Conservation (phyloP, 2,329 filamentous ascomycete genomes). For the Hypoxylon sp. region DNA sequence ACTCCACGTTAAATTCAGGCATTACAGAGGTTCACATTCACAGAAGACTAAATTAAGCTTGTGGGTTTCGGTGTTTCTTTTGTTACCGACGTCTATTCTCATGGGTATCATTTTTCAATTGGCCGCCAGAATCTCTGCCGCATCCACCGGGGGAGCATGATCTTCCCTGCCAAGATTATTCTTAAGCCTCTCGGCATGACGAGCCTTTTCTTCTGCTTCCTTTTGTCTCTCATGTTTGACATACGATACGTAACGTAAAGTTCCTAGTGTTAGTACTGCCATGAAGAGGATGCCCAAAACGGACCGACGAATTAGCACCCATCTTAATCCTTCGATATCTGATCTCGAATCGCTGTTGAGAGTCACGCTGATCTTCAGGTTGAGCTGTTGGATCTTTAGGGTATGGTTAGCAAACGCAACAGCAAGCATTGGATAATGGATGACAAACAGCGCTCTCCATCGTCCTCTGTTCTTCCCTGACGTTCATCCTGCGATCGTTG, state of each 20-base stretch:
- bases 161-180: slow-evolving; percentile 62
- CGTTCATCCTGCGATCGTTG: slow-evolving; percentile 93
- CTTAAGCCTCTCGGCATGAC: slow-evolving; percentile 59
- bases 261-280: slow-evolving; percentile 71
- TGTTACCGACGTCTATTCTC: slow-evolving; percentile 40
- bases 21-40: neutral
- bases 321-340: slow-evolving; percentile 90
- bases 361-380: slow-evolving; percentile 93
- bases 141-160: slow-evolving; percentile 63
- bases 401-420: slow-evolving; percentile 7
- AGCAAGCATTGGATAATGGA: neutral
- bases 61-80: slow-evolving; percentile 28
- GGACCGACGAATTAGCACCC: slow-evolving; percentile 79
- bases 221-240: slow-evolving; percentile 64
- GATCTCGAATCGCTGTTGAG: slow-evolving; percentile 92
- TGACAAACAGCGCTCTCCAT: slow-evolving; percentile 80
- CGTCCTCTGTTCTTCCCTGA: slow-evolving; percentile 86
- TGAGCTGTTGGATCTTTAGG: slow-evolving; percentile 85
- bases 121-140: slow-evolving; percentile 69
- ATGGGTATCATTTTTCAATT: slow-evolving; percentile 59
- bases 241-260: slow-evolving; percentile 72
- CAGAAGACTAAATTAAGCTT: slow-evolving; percentile 6
- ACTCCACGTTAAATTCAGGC: neutral
- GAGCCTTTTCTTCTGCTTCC: slow-evolving; percentile 60
- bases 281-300: slow-evolving; percentile 76